A percentile compares a stretch with the other conserved stretches of the same genome.
phyloP scores from a whole-genome alignment of 2,329 filamentous ascomycete species.

The Immersiporthe knoxdaviesiana region DNA sequence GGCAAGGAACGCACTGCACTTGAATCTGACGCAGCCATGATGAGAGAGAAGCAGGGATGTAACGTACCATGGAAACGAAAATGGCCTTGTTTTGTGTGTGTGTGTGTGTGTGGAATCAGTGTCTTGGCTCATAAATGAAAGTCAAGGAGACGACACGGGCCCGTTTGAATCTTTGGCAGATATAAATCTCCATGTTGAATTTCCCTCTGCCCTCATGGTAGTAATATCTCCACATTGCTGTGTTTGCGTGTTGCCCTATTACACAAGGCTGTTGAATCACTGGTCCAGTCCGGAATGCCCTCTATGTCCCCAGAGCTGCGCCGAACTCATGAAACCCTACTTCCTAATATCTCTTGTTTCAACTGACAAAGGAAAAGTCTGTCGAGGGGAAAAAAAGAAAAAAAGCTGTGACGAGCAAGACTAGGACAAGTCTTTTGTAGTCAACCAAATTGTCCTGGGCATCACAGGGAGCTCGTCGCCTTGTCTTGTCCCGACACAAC shows the following conservation, averaged over 20 bases:
- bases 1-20: neutral
- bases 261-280: slow-evolving; percentile 10
- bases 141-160: neutral
- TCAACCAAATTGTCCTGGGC: too few species aligned
- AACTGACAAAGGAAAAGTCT: too few species aligned
- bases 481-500: slow-evolving; percentile 41
- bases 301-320: slow-evolving; percentile 15
- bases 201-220: neutral
- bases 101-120: neutral
- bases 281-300: neutral
- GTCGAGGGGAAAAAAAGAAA: too few species aligned
- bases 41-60: neutral
- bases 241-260: neutral
- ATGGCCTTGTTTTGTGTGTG: too few species aligned
- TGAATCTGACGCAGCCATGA: neutral
- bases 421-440: neutral
- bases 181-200: slow-evolving; percentile 8
- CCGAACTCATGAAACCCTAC: slow-evolving; percentile 16
- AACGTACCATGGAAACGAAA: neutral
- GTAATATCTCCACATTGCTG: neutral
- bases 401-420: neutral
- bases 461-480: slow-evolving; percentile 21
- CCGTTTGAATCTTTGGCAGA: neutral
- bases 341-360: neutral
- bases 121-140: neutral